phyloP scores from a whole-genome alignment of 805 yeast genomes.

The Kodamaea sagamina region DNA sequence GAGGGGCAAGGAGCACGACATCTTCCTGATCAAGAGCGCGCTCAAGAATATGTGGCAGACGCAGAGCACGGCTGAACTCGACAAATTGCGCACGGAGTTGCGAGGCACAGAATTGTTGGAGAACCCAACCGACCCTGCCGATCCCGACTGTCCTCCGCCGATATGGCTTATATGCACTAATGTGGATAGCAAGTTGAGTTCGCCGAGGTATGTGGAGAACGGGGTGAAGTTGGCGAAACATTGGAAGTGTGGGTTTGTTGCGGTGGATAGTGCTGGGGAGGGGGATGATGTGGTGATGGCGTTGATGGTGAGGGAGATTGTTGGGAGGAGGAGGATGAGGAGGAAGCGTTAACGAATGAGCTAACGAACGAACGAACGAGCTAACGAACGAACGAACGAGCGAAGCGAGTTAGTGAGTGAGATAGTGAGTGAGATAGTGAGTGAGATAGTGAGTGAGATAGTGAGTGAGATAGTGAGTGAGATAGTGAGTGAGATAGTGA shows the following conservation, averaged over 20 bases:
- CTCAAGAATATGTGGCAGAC: constrained; percentile 60
- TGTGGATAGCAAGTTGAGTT: constrained; percentile 53
- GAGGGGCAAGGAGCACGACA: constrained; percentile 66
- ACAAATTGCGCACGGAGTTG: constrained; percentile 26
- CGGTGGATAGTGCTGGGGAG: constrained; percentile 55
- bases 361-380: not conserved
- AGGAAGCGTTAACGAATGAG: constrained; percentile 14
- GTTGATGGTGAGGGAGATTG: constrained; percentile 58
- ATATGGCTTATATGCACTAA: constrained; percentile 69
- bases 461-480: too few relatives aligned
- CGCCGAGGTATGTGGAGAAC: constrained; percentile 58
- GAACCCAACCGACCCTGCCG: constrained; percentile 35
- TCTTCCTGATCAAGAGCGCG: constrained; percentile 59
- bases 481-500: too few relatives aligned
- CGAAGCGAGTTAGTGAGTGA: too few relatives aligned
- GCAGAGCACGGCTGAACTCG: constrained; percentile 26
- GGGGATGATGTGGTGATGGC: constrained; percentile 60
- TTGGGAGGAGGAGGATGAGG: constrained; percentile 43
- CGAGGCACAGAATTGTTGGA: constrained; percentile 33
- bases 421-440: too few relatives aligned
- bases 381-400: not conserved
- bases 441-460: too few relatives aligned
- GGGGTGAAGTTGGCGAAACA: constrained; percentile 58
- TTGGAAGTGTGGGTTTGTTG: constrained; percentile 69
- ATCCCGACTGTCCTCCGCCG: constrained; percentile 56